Evolutionary conservation across 2,329 filamentous ascomycete genomes (phyloP).

Genomic region (Mycocentrospora acerina): DNA sequence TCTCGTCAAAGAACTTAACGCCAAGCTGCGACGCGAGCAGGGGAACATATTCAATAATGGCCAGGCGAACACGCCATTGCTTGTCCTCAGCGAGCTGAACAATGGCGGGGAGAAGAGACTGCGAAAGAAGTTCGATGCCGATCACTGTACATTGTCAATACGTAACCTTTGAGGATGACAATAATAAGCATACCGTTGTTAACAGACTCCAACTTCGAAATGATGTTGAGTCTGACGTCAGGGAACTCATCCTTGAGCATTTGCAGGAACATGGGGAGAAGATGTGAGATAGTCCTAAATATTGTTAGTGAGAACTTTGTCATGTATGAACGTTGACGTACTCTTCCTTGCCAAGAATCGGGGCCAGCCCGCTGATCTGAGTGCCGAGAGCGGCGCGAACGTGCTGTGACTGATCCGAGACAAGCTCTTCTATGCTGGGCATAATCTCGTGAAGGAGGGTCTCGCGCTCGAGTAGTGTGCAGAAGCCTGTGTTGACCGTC

Average conservation of each 20-base stretch:
- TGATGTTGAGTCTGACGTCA: constrained; percentile 96
- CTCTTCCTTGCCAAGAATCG: constrained; percentile 97
- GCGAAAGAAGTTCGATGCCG: constrained; percentile 93
- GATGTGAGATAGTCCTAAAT: constrained; percentile 84
- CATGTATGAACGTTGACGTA: constrained; percentile 51
- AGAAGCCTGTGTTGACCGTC: constrained; percentile 71
- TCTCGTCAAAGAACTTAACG: constrained; percentile 97
- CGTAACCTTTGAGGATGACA: background rate
- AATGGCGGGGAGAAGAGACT: constrained; percentile 94
- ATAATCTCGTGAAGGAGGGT: constrained; percentile 94
- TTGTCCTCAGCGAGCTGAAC: constrained; percentile 98
- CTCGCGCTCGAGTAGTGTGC: constrained; percentile 80
- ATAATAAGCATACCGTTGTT: constrained; percentile 71
- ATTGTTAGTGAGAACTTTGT: constrained; percentile 25
- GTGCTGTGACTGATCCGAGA: constrained; percentile 94
- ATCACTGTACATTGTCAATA: constrained; percentile 65
- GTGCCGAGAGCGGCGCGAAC: constrained; percentile 93
- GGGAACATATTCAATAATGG: constrained; percentile 99
- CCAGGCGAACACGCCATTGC: constrained; percentile 96
- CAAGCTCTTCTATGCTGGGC: constrained; percentile 92
- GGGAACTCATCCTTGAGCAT: constrained; percentile 99
- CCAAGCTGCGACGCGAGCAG: constrained; percentile 93
- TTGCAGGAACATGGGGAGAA: constrained; percentile 97
- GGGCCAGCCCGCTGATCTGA: constrained; percentile 94
- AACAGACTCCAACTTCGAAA: constrained; percentile 98